phyloP scores from a whole-genome alignment of 1,139 yeast genomes.

The Candida glucosophila region DNA sequence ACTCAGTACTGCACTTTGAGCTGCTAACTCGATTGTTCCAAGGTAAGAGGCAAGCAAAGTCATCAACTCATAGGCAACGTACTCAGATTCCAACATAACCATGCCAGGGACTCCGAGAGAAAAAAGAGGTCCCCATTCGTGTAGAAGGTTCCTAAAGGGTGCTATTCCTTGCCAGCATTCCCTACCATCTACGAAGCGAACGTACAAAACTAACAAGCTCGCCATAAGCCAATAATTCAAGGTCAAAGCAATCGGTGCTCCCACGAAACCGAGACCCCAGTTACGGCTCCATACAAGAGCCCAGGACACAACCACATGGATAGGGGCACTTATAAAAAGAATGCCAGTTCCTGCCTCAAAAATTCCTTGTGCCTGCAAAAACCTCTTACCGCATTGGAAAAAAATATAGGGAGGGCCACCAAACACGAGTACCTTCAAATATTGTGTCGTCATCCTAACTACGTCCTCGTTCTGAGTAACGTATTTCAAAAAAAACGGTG shows the following conservation, averaged over 20 bases:
- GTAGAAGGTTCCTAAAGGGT: conserved; percentile 22
- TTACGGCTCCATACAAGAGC: conserved; percentile 25
- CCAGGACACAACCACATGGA: conserved; percentile 42
- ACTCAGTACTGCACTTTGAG: conserved; percentile 50
- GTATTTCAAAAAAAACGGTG: conserved; percentile 38
- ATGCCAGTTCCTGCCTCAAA: conserved; percentile 46
- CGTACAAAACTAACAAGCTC: conserved; percentile 32
- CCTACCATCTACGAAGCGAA: conserved; percentile 27
- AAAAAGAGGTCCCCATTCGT: conserved; percentile 43
- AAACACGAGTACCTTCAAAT: conserved; percentile 39
- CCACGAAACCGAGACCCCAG: conserved; percentile 31
- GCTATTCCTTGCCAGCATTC: conserved; percentile 35
- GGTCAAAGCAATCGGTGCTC: conserved; percentile 54
- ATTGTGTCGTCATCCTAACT: conserved; percentile 45
- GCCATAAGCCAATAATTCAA: conserved; percentile 53
- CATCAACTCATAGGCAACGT: conserved; percentile 48
- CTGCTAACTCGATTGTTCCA: conserved; percentile 48
- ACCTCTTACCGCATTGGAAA: conserved; percentile 48
- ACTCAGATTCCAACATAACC: conserved; percentile 53
- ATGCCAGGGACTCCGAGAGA: conserved; percentile 47
- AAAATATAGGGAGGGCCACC: conserved; percentile 50
- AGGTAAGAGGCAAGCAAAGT: conserved; percentile 47
- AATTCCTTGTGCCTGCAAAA: conserved; percentile 46
- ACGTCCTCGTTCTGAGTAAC: conserved; percentile 39
- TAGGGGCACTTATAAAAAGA: conserved; percentile 44